Evolutionary conservation across 805 yeast species (phyloP).

Genomic region (Kuraishia floccosa): DNA sequence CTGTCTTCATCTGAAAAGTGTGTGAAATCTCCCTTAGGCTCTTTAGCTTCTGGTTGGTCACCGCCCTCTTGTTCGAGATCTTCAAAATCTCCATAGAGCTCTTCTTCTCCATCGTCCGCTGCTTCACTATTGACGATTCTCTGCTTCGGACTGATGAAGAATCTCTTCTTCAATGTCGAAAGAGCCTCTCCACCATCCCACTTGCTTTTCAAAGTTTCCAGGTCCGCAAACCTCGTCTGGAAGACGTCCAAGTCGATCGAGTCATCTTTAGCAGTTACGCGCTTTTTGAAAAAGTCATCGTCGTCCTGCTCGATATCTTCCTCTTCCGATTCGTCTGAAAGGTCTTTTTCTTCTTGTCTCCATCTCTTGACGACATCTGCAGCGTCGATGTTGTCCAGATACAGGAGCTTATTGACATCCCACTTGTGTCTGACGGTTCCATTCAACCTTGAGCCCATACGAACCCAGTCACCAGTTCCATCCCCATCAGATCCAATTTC

Average conservation of each 20-base stretch:
- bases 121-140: conserved; percentile 16
- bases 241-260: conserved; percentile 25
- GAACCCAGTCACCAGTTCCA: conserved; percentile 24
- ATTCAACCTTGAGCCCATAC: conserved; percentile 50
- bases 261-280: conserved; percentile 22
- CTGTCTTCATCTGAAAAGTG: conserved; percentile 21
- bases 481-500: conserved; percentile 28
- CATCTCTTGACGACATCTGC: conserved; percentile 62
- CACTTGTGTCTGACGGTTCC: conserved; percentile 47
- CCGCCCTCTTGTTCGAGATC: conserved; percentile 13
- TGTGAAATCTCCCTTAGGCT: conserved; percentile 16
- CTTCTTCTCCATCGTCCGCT: conserved; percentile 33
- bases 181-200: conserved; percentile 32
- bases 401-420: conserved; percentile 75
- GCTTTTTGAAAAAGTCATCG: conserved; percentile 47
- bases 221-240: conserved; percentile 21
- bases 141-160: conserved; percentile 42
- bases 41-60: conserved; percentile 8
- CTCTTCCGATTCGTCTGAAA: conserved; percentile 21
- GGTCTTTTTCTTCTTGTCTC: conserved; percentile 41
- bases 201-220: conserved; percentile 32
- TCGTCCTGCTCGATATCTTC: conserved; percentile 30
- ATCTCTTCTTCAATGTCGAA: conserved; percentile 29
- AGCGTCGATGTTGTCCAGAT: conserved; percentile 70
- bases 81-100: conserved; percentile 32